Percentiles rank a stretch among this genome's conserved stretches.
phyloP scores from a whole-genome alignment of 108 stramenopile genomes.

The Parietichytrium sp. region DNA sequence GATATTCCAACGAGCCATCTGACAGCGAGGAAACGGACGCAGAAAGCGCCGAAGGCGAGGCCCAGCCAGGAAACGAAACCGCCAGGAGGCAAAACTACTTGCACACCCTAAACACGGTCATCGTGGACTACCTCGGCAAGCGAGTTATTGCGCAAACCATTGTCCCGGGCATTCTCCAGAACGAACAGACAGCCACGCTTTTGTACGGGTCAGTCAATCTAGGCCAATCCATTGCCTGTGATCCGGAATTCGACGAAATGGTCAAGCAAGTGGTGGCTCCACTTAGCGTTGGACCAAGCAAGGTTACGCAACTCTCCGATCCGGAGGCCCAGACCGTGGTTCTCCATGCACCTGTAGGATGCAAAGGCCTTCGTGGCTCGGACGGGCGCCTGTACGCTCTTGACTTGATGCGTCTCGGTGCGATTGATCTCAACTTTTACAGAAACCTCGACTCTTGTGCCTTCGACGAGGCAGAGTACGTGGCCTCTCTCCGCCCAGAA shows the following conservation, averaged over 20 bases:
- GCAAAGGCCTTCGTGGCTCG: constrained; percentile 83
- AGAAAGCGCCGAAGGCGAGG: constrained; percentile 51
- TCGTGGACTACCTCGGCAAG: constrained; percentile 80
- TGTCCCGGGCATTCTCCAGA: constrained; percentile 78
- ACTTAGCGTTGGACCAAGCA: constrained; percentile 33
- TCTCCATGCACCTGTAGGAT: constrained; percentile 77
- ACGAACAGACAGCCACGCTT: constrained; percentile 78
- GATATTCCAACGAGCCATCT: not conserved
- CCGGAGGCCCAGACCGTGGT: constrained; percentile 46
- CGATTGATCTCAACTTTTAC: constrained; percentile 93
- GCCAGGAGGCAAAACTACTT: too few species aligned
- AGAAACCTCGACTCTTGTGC: constrained; percentile 74
- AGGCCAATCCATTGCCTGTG: constrained; percentile 63
- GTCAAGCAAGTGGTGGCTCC: constrained; percentile 44
- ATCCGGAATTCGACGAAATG: constrained; percentile 73
- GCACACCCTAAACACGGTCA: constrained; percentile 83
- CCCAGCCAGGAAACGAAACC: constrained; percentile 66
- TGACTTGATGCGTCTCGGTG: constrained; percentile 83
- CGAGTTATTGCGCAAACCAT: constrained; percentile 83
- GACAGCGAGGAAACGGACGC: not conserved
- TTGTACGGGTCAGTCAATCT: constrained; percentile 85
- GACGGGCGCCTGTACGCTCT: constrained; percentile 85
- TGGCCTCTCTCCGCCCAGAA: constrained; percentile 76
- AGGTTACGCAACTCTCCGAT: not conserved
- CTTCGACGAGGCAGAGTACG: constrained; percentile 34